Evolutionary conservation across 2,329 filamentous ascomycete genomes (phyloP), one percentile per base, ranked within the genome.

Genomic region (Phoma sp.): DNA sequence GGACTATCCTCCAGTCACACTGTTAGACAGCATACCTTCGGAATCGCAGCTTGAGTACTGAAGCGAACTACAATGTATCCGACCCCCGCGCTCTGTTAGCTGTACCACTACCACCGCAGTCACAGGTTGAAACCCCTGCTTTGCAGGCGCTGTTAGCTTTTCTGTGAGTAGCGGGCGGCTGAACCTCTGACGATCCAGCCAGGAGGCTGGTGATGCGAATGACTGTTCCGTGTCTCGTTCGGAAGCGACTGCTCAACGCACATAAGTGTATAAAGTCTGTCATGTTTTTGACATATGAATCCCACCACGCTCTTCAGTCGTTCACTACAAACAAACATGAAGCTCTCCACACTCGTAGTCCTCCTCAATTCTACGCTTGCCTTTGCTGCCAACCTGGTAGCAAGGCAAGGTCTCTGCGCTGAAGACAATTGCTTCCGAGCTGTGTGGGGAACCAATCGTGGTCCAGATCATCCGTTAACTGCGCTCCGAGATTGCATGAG

Each of bases 391-490:
- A 38, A 60, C 19, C 51, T 72, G 13, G 48, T 64, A 6, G 43
- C 35, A 39, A 63, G 65, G 43, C 65, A 68, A 33, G 25, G 32
- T 29, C 45, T 51, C 17, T 72, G 71, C 47, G 40, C 49, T 32
- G 36, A 50, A 40, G 60, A 73, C 21, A 48, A 65, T 31, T 74
- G 71, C 47, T 64, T 65, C 36, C 59, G 57, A 36, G 68, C 65
- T 13, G 55, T 72, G 17, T 70, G 66, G 59, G 67, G 62, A 9
- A 61, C 60, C 1, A 39, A 51, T 46, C 33, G 44, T 35, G 60
- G 60, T 25, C 32, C 57, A 5, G 40, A 53, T n/a, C 64, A 61
- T 49, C 44, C 61, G 2, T 38, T 59, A 24, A 58, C 50, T 17
- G 67, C 53, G 1, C 61, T 53, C 2, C 39, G 51, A 27, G 58